These are phyloP conservation scores for Juncus inflexus DNA, from an alignment of 176 grass and related monocot genomes.

Conservation along the genomic window DNA sequence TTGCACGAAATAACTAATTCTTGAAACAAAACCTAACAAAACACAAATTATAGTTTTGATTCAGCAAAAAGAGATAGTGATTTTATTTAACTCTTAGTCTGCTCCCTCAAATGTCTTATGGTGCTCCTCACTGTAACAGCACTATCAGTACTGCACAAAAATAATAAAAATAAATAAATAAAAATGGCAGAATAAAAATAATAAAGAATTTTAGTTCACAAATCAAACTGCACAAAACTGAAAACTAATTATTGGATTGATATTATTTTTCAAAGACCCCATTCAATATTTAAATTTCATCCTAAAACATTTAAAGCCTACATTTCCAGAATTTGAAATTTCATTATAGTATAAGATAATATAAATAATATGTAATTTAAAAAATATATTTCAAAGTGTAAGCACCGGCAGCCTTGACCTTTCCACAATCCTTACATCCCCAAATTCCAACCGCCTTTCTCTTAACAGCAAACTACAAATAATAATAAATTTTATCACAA, in stretches of 20 bases:
- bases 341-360: no score
- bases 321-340: no score
- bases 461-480: conserved; percentile 65
- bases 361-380: neutral
- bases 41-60: conserved; percentile 1
- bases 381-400: conserved; percentile 74
- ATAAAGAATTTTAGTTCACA: no score
- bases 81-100: conserved; percentile 43
- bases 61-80: conserved; percentile 31
- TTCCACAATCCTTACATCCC: conserved; percentile 81
- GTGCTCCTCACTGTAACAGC: conserved; percentile 72
- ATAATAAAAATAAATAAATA: conserved; percentile 11
- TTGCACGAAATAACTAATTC: no score
- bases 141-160: conserved; percentile 56
- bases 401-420: conserved; percentile 73
- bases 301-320: no score
- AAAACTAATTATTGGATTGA: no score
- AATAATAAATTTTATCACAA: neutral
- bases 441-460: conserved; percentile 89
- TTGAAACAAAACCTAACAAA: neutral
- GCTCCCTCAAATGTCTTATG: conserved; percentile 71
- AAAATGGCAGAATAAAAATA: neutral
- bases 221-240: no score
- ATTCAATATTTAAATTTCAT: no score
- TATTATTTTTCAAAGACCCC: no score